Percentiles rank a stretch among this genome's conserved stretches.
phyloP scores from a whole-genome alignment of 1,284 basidiomycete genomes.

The Coriolopsis trogii region DNA sequence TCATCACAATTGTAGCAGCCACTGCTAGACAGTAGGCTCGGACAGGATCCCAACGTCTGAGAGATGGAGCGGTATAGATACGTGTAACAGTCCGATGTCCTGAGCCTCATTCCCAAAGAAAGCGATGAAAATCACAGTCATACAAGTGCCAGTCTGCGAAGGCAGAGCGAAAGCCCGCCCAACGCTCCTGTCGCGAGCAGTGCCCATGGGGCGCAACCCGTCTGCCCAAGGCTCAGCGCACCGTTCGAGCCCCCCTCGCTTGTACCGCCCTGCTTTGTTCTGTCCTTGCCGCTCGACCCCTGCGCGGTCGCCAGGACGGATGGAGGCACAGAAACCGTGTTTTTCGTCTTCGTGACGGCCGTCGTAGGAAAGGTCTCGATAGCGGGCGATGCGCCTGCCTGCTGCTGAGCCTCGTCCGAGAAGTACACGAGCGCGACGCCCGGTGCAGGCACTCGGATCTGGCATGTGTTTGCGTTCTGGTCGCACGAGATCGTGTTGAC shows the following conservation, averaged over 20 bases:
- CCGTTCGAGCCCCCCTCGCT: conserved; percentile 29
- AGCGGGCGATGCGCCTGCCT: conserved; percentile 36
- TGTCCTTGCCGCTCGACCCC: conserved; percentile 32
- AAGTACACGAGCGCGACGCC: conserved; percentile 57
- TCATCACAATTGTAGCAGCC: too few relatives aligned
- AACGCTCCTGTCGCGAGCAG: background rate
- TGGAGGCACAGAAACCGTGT: conserved; percentile 35
- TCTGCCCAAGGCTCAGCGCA: background rate
- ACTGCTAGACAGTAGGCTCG: too few relatives aligned
- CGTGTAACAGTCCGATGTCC: background rate
- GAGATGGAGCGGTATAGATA: background rate
- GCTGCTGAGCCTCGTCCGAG: conserved; percentile 38
- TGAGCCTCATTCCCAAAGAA: too few relatives aligned
- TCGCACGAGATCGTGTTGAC: conserved; percentile 47
- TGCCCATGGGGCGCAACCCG: background rate
- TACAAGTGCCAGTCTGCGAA: background rate
- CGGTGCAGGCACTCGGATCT: conserved; percentile 51
- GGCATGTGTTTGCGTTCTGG: conserved; percentile 41
- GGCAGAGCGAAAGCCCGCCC: conserved; percentile 1
- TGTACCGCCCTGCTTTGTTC: conserved; percentile 34
- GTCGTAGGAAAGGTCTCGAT: conserved; percentile 46
- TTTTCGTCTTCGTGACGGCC: conserved; percentile 26
- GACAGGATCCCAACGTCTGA: too few relatives aligned
- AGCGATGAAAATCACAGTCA: background rate
- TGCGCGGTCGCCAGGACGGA: conserved; percentile 40